Evolutionary conservation across 1,284 basidiomycete genomes (phyloP).

Genomic region (Boletellus deceptivus): DNA sequence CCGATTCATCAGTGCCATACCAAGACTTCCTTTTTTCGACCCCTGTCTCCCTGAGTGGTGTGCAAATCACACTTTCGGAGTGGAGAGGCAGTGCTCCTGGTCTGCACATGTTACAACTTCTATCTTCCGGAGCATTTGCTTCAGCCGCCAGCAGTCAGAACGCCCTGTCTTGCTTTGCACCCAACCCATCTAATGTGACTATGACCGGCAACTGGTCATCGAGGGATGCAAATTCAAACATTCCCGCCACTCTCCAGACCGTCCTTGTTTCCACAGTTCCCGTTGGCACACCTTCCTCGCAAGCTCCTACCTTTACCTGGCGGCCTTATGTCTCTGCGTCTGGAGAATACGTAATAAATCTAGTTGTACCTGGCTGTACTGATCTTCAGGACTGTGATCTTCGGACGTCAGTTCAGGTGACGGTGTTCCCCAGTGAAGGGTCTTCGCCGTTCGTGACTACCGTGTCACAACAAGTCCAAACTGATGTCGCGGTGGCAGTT

Average conservation of each 20-base stretch:
- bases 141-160: conserved; percentile 66
- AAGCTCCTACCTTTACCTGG: conserved; percentile 82
- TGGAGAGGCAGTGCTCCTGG: conserved; percentile 82
- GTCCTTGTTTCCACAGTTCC: conserved; percentile 71
- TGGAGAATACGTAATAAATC: conserved; percentile 82
- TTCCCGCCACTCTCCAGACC: conserved; percentile 76
- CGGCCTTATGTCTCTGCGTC: conserved; percentile 86
- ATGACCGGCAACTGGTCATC: conserved; percentile 70
- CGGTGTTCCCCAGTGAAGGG: conserved; percentile 75
- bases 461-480: conserved; percentile 71
- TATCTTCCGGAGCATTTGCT: conserved; percentile 88
- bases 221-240: conserved; percentile 62
- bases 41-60: conserved; percentile 70
- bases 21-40: conserved; percentile 84
- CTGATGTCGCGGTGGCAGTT: conserved; percentile 62
- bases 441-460: conserved; percentile 63
- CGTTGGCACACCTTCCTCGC: conserved; percentile 58
- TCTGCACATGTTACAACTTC: conserved; percentile 84
- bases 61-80: conserved; percentile 76
- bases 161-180: conserved; percentile 70
- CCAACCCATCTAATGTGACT: conserved; percentile 61
- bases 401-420: conserved; percentile 82
- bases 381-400: conserved; percentile 76
- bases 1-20: conserved; percentile 71
- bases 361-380: conserved; percentile 86